Evolutionary conservation across 2,329 filamentous ascomycete genomes (phyloP).

Genomic region (Ilyonectria mors-panacis): DNA sequence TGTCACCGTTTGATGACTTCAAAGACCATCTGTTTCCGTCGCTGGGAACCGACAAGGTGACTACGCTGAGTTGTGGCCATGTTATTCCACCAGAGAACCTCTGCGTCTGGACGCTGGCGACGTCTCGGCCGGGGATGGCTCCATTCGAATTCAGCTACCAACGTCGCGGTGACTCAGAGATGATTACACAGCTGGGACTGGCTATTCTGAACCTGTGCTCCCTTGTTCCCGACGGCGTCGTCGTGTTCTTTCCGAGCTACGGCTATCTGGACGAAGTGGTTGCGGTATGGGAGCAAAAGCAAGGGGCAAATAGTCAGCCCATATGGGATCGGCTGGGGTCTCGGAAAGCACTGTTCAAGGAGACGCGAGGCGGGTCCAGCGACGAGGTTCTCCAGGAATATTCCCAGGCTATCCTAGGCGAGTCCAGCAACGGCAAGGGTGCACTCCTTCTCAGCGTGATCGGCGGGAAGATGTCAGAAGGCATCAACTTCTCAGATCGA

Average conservation of each 20-base stretch:
- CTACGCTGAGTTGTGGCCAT: conserved; percentile 92
- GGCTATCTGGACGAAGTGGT: conserved; percentile 86
- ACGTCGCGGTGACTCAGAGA: conserved; percentile 76
- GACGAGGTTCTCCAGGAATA: conserved; percentile 85
- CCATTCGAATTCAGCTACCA: conserved; percentile 91
- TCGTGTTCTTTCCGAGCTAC: conserved; percentile 97
- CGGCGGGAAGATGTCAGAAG: conserved; percentile 94
- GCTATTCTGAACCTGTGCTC: conserved; percentile 80
- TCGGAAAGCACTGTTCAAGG: conserved; percentile 75
- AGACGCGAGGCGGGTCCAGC: conserved; percentile 68
- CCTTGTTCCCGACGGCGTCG: conserved; percentile 87
- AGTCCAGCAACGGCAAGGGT: conserved; percentile 62
- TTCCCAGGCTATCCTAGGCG: conserved; percentile 73
- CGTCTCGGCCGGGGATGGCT: conserved; percentile 57
- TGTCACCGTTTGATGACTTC: conserved; percentile 97
- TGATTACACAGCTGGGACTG: conserved; percentile 81
- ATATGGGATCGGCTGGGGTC: conserved; percentile 72
- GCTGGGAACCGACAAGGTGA: conserved; percentile 73
- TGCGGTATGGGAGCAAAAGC: conserved; percentile 68
- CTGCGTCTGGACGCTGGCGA: conserved; percentile 79
- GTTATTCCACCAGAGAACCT: conserved; percentile 90
- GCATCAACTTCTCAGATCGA: conserved; percentile 96
- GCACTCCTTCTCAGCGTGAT: conserved; percentile 91
- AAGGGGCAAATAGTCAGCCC: conserved; percentile 50
- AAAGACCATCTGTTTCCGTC: conserved; percentile 87